Base-by-base conservation (phyloP, 148 eudicot genomes). In the Spergularia bocconei region DNA sequence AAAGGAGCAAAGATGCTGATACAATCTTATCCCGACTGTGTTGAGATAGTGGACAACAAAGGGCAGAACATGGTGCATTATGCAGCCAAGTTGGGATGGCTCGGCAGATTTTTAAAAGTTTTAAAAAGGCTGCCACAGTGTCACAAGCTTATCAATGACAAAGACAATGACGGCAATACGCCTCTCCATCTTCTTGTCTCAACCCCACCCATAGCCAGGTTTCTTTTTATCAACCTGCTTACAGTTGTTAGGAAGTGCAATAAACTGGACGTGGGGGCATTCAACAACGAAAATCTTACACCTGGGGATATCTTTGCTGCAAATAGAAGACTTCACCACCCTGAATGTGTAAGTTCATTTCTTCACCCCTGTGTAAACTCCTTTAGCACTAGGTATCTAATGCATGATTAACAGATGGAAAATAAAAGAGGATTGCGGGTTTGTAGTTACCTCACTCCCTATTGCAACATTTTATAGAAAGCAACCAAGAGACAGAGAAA, bases 151-250 rank as follows among this genome's bases (percentile, higher is more conserved):
- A 53, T 65, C 3, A 63, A 74, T 13, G 51, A 64, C 11, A 75
- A 65, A 59, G 78, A 75, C 20, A 20, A 53, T 15, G 71, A 75
- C 47, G 78, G 78, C n/a, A 75, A 75, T 33, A 75, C 78, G 0
- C 71, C 78, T 20, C 20, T 75, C 2, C 78, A 75, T 53, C 61
- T 75, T n/a, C 17, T 75, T 36, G 52, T 47, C 12, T 36, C 38
- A n/a, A 51, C 15, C 20, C 6, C 41, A 13, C 62, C 61, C 16
- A 9, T 13, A 11, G 41, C 4, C 1, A 36, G 55, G 17, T 19
- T 11, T 59, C 29, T 41, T 13, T n/a, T 10, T 0, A 4, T 5
- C 36, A 2, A 17, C 2, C 62, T 58, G 12, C 17, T 4, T 5
- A 1, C 0, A 13, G 13, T 38, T 17, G 3, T 21, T 8, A 13